Percentiles rank a stretch among this genome's conserved stretches.
These are phyloP conservation scores for Geum urbanum DNA, from an alignment of 306 rosid genomes.

Conservation along the genomic window DNA sequence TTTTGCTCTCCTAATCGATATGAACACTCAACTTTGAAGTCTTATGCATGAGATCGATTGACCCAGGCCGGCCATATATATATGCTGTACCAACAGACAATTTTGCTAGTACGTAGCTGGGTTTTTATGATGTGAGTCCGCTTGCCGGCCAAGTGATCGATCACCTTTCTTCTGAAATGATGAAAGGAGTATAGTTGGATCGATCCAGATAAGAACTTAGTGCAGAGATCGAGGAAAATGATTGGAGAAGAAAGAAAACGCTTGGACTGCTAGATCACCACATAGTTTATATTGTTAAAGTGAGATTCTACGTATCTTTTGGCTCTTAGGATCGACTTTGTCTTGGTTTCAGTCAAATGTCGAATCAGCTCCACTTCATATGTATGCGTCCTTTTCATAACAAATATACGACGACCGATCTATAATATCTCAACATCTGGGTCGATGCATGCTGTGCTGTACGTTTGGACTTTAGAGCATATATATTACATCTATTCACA, in stretches of 20 bases:
- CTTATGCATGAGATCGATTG: not conserved
- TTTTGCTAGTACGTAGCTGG: not conserved
- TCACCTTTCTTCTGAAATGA: not conserved
- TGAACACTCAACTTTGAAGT: no score
- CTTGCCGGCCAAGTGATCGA: not conserved
- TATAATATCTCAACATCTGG: not conserved
- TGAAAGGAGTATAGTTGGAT: not conserved
- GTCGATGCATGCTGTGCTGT: not conserved
- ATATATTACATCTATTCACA: no score
- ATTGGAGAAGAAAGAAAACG: constrained; percentile 30
- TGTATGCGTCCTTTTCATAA: not conserved
- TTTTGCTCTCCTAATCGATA: no score
- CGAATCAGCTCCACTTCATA: not conserved
- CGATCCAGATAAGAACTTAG: no score
- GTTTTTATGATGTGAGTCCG: constrained; percentile 1
- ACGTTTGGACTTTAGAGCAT: no score
- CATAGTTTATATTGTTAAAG: constrained; percentile 10
- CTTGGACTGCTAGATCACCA: constrained; percentile 35
- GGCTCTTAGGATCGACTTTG: not conserved
- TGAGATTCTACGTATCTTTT: constrained; percentile 5
- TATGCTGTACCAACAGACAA: not conserved
- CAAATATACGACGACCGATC: not conserved
- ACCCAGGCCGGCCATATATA: no score
- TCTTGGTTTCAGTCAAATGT: not conserved
- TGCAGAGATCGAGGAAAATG: not conserved